These are phyloP conservation scores for Ceratopteris richardii DNA, from an alignment of 75 land plant species.

Conservation along the genomic window DNA sequence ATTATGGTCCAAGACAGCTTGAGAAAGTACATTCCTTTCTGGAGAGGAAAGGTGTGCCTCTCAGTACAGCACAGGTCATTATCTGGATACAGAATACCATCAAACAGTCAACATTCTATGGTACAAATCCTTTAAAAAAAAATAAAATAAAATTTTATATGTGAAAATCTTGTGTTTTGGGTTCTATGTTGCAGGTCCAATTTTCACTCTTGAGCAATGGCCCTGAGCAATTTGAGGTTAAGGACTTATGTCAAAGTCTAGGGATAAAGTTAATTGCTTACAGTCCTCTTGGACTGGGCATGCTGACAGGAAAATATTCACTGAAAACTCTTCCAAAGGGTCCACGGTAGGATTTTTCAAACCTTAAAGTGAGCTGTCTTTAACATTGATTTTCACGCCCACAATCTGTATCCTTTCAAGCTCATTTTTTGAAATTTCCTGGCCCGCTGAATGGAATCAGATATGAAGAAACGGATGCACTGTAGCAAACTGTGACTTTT, in stretches of 20 bases:
- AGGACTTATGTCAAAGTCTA: constrained; percentile 66
- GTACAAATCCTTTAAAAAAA: too few species aligned
- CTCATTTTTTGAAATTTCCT: too few species aligned
- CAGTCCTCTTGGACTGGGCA: constrained; percentile 93
- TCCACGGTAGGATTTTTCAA: constrained; percentile 51
- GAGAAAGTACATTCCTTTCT: constrained; percentile 73
- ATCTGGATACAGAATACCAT: neutral
- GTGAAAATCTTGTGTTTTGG: too few species aligned
- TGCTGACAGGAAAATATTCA: constrained; percentile 92
- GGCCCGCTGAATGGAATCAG: too few species aligned
- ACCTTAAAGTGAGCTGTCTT: constrained; percentile 44
- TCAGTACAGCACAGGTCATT: constrained; percentile 84
- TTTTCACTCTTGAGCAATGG: constrained; percentile 87
- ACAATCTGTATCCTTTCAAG: too few species aligned
- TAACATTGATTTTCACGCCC: too few species aligned
- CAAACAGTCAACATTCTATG: neutral
- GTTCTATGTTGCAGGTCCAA: constrained; percentile 71
- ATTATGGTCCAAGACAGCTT: constrained; percentile 95
- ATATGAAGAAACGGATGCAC: too few species aligned
- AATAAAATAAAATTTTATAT: neutral
- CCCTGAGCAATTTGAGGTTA: constrained; percentile 68
- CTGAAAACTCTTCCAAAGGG: constrained; percentile 66
- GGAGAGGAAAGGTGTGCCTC: constrained; percentile 69
- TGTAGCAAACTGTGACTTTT: too few species aligned
- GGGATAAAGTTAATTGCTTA: constrained; percentile 79